These are phyloP conservation scores for Smittium culicis DNA, from an alignment of 371 early-diverging fungal genomes.

Conservation along the genomic window DNA sequence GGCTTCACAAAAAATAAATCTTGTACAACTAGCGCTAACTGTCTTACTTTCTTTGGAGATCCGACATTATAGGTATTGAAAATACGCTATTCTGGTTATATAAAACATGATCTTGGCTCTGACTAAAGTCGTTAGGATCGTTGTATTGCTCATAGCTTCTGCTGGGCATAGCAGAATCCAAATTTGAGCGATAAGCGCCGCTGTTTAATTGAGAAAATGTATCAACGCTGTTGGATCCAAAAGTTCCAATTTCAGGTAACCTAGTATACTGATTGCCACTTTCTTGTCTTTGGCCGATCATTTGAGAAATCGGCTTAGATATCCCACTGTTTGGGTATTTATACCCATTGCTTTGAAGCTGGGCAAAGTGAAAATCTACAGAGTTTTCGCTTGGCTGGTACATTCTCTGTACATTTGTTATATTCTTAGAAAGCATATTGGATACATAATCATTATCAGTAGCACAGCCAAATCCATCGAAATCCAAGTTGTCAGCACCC, in stretches of 20 bases:
- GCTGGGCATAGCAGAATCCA: background rate
- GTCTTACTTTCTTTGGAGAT: background rate
- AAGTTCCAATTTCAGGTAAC: background rate
- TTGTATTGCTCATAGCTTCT: background rate
- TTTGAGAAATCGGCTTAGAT: background rate
- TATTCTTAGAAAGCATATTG: background rate
- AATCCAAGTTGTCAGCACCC: background rate
- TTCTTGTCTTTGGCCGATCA: background rate
- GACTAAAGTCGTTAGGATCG: background rate
- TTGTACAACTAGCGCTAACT: too few species aligned
- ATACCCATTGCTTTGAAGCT: background rate
- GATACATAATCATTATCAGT: background rate
- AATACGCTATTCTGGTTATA: background rate
- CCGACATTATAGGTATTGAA: background rate
- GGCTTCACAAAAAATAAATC: too few species aligned
- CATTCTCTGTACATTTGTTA: background rate
- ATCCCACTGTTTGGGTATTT: background rate
- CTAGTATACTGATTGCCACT: background rate
- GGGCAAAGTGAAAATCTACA: background rate
- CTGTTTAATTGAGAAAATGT: background rate
- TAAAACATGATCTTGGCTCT: background rate
- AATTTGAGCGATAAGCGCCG: background rate
- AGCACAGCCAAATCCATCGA: background rate
- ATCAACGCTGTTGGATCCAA: background rate
- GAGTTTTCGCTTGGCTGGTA: background rate